phyloP scores from a whole-genome alignment of 2,329 filamentous ascomycete genomes.

The Neonectria coccinea region DNA sequence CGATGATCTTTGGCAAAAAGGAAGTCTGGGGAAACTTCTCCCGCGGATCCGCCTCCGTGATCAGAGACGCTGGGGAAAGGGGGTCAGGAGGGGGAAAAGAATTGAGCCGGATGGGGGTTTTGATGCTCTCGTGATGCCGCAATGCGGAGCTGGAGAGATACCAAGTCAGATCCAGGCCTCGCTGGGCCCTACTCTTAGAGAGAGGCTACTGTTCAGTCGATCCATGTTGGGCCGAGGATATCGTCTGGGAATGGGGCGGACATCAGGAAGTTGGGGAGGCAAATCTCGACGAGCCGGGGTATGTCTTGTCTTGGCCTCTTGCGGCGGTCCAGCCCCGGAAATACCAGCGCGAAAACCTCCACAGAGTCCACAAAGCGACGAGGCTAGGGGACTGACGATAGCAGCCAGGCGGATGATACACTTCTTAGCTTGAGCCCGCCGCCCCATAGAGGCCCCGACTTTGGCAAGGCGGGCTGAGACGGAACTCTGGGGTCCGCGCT shows the following conservation, averaged over 20 bases:
- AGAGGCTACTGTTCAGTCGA: slow-evolving; percentile 14
- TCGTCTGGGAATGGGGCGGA: slow-evolving; percentile 37
- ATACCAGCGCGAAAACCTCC: slow-evolving; percentile 26
- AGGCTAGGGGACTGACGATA: slow-evolving; percentile 34
- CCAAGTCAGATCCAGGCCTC: slow-evolving; percentile 6
- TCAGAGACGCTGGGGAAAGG: slow-evolving; percentile 16
- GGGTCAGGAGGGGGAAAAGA: slow-evolving; percentile 12
- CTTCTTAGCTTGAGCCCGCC: slow-evolving; percentile 19
- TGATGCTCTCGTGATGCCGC: slow-evolving; percentile 12
- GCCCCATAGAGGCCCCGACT: slow-evolving; percentile 23
- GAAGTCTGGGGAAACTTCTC: slow-evolving; percentile 41
- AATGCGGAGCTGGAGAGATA: slow-evolving; percentile 22
- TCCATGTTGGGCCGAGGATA: slow-evolving; percentile 33
- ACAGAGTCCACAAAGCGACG: slow-evolving; percentile 2
- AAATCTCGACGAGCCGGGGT: slow-evolving; percentile 29
- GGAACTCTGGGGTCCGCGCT: slow-evolving; percentile 45
- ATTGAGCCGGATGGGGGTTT: slow-evolving; percentile 30
- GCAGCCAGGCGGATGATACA: slow-evolving; percentile 31
- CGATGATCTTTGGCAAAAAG: slow-evolving; percentile 28
- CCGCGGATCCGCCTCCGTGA: slow-evolving; percentile 36
- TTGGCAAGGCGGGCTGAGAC: slow-evolving; percentile 29
- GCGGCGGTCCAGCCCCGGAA: slow-evolving; percentile 35
- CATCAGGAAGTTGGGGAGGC: slow-evolving; percentile 39
- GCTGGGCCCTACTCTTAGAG: slow-evolving; percentile 15
- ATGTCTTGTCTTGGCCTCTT: slow-evolving; percentile 20